These are phyloP conservation scores for Carex myosuroides DNA, from an alignment of 176 grass and related monocot species.

Conservation along the genomic window DNA sequence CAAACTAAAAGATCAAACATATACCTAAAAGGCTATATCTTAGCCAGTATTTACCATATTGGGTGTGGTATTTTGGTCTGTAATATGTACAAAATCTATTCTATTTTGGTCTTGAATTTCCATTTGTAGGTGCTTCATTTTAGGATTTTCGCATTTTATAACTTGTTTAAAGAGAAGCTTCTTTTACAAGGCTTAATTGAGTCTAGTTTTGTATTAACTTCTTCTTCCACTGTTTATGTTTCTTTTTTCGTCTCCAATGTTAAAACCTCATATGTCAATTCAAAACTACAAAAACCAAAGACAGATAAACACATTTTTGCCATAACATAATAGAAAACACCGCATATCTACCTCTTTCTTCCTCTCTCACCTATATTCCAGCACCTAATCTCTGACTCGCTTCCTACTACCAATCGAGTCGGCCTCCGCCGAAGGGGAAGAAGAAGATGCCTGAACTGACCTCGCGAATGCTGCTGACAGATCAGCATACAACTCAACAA, in stretches of 20 bases:
- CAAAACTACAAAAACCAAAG: conserved; percentile 2
- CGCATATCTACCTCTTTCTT: conserved; percentile 13
- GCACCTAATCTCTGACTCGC: conserved; percentile 13
- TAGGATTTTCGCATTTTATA: background rate
- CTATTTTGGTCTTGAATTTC: background rate
- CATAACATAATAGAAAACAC: conserved; percentile 2
- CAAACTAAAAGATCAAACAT: background rate
- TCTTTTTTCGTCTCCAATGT: background rate
- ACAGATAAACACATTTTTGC: background rate
- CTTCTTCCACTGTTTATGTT: background rate
- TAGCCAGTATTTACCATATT: background rate
- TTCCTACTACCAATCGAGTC: conserved; percentile 41
- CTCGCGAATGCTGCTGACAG: conserved; percentile 55
- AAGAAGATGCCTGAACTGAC: conserved; percentile 42
- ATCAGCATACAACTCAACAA: conserved; percentile 64
- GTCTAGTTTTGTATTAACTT: background rate
- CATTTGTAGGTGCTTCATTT: background rate
- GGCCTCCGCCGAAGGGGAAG: conserved; percentile 34
- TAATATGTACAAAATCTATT: background rate
- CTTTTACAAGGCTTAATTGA: background rate
- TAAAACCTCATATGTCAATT: background rate
- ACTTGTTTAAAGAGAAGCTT: background rate
- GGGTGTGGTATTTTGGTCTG: background rate
- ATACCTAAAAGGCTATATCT: background rate
- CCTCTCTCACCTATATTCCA: background rate